Percentiles rank a stretch among this genome's conserved stretches.
Conservation (phyloP, 306 rosid genomes). For the Inga oerstediana region DNA sequence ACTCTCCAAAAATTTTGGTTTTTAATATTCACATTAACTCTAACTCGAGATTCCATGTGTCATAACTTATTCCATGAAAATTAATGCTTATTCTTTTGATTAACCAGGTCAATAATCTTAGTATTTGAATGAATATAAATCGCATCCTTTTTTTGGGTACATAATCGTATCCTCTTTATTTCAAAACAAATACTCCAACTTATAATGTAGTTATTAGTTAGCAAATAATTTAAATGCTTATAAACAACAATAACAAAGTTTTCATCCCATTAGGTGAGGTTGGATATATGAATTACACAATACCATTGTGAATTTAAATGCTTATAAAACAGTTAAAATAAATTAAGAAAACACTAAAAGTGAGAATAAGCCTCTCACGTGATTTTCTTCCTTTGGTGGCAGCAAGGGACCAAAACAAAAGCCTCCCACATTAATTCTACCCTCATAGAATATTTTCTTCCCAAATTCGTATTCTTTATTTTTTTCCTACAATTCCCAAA, state of each 20-base stretch:
- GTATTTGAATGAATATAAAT: not conserved
- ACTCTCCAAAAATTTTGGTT: no score
- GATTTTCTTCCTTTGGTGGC: not conserved
- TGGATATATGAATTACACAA: no score
- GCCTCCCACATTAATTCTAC: not conserved
- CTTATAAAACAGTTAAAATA: not conserved
- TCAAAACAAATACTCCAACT: not conserved
- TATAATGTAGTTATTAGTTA: no score
- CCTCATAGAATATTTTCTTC: not conserved
- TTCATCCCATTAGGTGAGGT: no score
- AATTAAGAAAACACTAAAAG: not conserved
- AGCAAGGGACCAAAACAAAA: not conserved
- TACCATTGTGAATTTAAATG: not conserved
- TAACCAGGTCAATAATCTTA: not conserved
- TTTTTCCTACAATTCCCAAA: no score
- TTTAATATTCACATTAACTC: no score
- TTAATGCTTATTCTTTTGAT: not conserved
- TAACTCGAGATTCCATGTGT: no score
- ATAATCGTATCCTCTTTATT: not conserved
- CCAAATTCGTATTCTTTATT: not conserved
- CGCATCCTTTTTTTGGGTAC: not conserved
- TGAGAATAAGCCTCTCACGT: not conserved
- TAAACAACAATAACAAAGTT: not conserved
- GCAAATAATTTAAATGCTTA: not conserved
- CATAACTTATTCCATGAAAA: no score